These are phyloP conservation scores for Aspergillus funiculosus DNA, from an alignment of 495 filamentous ascomycete genomes.

Conservation along the genomic window DNA sequence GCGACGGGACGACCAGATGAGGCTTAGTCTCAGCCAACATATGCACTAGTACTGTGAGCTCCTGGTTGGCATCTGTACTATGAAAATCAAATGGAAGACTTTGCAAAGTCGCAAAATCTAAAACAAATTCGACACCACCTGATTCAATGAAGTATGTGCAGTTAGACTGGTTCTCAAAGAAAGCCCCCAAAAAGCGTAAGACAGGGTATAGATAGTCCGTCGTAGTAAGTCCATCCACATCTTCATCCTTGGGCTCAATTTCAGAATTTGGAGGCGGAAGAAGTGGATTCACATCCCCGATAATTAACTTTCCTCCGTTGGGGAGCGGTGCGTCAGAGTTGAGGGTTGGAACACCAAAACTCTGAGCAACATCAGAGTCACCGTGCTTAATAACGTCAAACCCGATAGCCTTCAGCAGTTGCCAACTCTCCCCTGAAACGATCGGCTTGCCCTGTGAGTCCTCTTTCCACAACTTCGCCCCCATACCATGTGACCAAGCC, in stretches of 20 bases:
- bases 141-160: constrained; percentile 69
- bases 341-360: constrained; percentile 31
- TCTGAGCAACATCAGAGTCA: constrained; percentile 22
- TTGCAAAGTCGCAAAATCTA: constrained; percentile 75
- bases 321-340: constrained; percentile 30
- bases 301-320: constrained; percentile 32
- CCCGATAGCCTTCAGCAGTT: constrained; percentile 35
- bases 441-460: constrained; percentile 32
- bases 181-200: constrained; percentile 67
- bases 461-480: constrained; percentile 71
- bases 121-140: constrained; percentile 75
- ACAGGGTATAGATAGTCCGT: constrained; percentile 68
- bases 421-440: constrained; percentile 28
- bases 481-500: constrained; percentile 61
- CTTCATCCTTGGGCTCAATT: constrained; percentile 44
- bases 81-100: constrained; percentile 72
- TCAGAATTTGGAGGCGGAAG: constrained; percentile 23
- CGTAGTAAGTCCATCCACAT: constrained; percentile 45
- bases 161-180: constrained; percentile 69
- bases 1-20: constrained; percentile 71
- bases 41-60: constrained; percentile 67
- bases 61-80: constrained; percentile 55
- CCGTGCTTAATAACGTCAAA: constrained; percentile 19
- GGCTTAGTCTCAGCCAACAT: constrained; percentile 77
- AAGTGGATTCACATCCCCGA: constrained; percentile 30